Conservation (phyloP, 352 stramenopile genomes). For the Hyaloperonospora arabidopsidis region DNA sequence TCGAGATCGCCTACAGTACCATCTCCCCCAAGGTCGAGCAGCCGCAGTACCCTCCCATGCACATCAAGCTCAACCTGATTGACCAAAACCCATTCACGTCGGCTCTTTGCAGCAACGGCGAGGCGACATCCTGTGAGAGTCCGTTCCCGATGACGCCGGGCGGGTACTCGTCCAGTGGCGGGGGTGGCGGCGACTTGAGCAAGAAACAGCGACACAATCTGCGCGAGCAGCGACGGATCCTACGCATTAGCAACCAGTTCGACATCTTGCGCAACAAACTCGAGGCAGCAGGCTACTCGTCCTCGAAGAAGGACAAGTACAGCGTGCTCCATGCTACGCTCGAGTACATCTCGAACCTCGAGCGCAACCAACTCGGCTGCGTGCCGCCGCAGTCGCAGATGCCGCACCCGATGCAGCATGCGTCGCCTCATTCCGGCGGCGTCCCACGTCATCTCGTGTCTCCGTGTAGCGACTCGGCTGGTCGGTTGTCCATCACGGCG, state of each 20-base stretch:
- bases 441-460: slow-evolving; percentile 29
- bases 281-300: slow-evolving; percentile 58
- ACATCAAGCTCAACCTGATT: slow-evolving; percentile 82
- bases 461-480: slow-evolving; percentile 19
- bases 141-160: slow-evolving; percentile 55
- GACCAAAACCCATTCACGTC: slow-evolving; percentile 54
- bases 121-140: slow-evolving; percentile 63
- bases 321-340: slow-evolving; percentile 76
- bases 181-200: slow-evolving; percentile 47
- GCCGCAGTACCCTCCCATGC: slow-evolving; percentile 38
- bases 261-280: slow-evolving; percentile 74
- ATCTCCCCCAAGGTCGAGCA: slow-evolving; percentile 71
- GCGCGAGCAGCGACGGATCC: slow-evolving; percentile 68
- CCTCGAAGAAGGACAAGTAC: slow-evolving; percentile 83
- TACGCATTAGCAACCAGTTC: slow-evolving; percentile 81
- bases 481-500: slow-evolving; percentile 44
- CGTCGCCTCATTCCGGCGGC: slow-evolving; percentile 15
- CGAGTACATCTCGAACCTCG: slow-evolving; percentile 73
- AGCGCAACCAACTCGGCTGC: slow-evolving; percentile 45
- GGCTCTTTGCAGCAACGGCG: slow-evolving; percentile 39
- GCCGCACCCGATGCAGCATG: slow-evolving; percentile 25
- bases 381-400: slow-evolving; percentile 14
- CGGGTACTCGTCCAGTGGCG: slow-evolving; percentile 34
- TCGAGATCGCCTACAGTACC: slow-evolving; percentile 77
- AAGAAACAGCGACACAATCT: slow-evolving; percentile 84